Evolutionary conservation across 2,329 filamentous ascomycete species (phyloP), one percentile per base, ranked within the genome.

Genomic region (Paramyrothecium sp.): DNA sequence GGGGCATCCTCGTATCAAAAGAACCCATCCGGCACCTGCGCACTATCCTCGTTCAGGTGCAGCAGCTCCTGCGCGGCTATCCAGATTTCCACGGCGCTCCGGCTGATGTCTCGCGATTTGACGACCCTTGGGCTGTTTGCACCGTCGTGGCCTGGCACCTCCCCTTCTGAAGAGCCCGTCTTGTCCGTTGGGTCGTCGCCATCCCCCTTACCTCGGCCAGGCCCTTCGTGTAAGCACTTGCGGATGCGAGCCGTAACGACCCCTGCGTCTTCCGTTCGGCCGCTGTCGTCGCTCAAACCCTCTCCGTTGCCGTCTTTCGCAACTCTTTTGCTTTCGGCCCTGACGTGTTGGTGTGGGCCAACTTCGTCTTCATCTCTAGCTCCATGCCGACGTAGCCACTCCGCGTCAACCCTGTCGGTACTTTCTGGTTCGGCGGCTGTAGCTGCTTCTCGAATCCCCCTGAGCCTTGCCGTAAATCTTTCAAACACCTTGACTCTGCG

Each of bases 401-500:
- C 34, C 19, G 38, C 21, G 19, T 48, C 53, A n/a, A 8, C 17
- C 7, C 19, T 17, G 21, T 47, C 46, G n/a, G 46, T 20, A 11
- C 52, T 46, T n/a, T 33, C 48, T n/a, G 19, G 10, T 7, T 63
- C 54, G 22, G 50, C 47, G 8, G 44, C 56, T 4, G 23, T 53
- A 26, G 55, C 59, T 2, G 63, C 61, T 44, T 67, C 66, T n/a
- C 64, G 66, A 53, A 75, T 71, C 2, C 63, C 68, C 51, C 68
- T 67, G 33, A 78, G 46, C 22, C 69, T 68, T 16, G 66, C 58
- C 3, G 73, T 74, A 58, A 81, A 78, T 46, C 71, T 68, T 64
- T 83, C 75, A 58, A 82, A 77, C 22, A 79, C 75, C 3, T 75
- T 73, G 19, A 86, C 66, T 52, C 80, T 75, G 58, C 71, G 75